phyloP scores from a whole-genome alignment of 83 land plant genomes.

The Picea engelmannii region DNA sequence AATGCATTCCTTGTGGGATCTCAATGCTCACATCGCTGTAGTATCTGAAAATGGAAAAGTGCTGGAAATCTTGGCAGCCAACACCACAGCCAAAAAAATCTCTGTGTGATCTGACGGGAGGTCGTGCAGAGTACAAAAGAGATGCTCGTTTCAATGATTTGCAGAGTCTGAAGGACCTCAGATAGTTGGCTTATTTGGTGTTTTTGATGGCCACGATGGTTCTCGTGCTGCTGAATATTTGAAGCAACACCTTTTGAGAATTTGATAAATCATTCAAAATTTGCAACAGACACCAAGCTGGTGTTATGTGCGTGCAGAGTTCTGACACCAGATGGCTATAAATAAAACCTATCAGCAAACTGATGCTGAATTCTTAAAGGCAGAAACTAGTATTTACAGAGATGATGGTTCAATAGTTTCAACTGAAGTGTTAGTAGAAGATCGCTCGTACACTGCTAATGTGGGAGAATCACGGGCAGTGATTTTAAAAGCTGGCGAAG shows the following conservation, averaged over 20 bases:
- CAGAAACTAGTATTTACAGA: conserved; percentile 50
- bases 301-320: conserved; percentile 67
- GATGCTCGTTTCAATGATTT: no score
- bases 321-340: conserved; percentile 20
- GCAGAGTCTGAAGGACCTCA: no score
- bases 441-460: conserved; percentile 72
- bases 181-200: no score
- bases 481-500: conserved; percentile 62
- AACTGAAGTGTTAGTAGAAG: conserved; percentile 72
- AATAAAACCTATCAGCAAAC: conserved; percentile 58
- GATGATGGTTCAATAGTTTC: conserved; percentile 87
- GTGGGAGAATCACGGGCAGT: conserved; percentile 77
- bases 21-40: no score
- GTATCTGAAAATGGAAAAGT: no score
- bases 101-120: no score
- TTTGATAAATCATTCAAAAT: conserved; percentile 79
- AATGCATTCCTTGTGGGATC: no score
- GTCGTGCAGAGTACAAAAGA: no score
- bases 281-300: conserved; percentile 76
- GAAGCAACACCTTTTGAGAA: conserved; percentile 84
- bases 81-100: no score
- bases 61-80: no score
- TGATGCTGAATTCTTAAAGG: conserved; percentile 58
- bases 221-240: conserved; percentile 93
- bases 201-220: conserved; percentile 80